These are phyloP conservation scores for Phytophthora capsici DNA, from an alignment of 352 stramenopile genomes.

Conservation along the genomic window DNA sequence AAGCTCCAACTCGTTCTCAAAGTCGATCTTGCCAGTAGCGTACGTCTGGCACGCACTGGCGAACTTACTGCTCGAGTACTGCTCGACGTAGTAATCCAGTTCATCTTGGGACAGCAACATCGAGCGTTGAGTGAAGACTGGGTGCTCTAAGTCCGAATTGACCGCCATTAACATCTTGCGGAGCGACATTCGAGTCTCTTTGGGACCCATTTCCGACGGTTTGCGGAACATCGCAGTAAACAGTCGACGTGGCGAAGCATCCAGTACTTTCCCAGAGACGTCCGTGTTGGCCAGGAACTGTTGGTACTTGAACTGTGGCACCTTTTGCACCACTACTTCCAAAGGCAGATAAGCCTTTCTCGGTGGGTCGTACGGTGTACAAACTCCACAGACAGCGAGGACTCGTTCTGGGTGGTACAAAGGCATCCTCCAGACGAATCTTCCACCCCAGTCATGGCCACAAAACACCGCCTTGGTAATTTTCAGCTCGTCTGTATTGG, in stretches of 20 bases:
- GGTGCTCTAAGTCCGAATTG: slow-evolving; percentile 31
- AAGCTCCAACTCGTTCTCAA: slow-evolving; percentile 41
- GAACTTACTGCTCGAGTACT: slow-evolving; percentile 52
- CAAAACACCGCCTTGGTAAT: slow-evolving; percentile 59
- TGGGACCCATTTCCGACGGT: slow-evolving; percentile 30
- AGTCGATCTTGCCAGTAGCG: slow-evolving; percentile 50
- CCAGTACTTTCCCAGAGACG: slow-evolving; percentile 38
- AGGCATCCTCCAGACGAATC: slow-evolving; percentile 55
- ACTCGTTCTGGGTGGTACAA: slow-evolving; percentile 67
- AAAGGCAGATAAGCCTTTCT: slow-evolving; percentile 37
- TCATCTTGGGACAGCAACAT: slow-evolving; percentile 50
- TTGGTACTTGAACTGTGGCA: slow-evolving; percentile 57
- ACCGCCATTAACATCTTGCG: slow-evolving; percentile 38
- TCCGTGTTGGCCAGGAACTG: slow-evolving; percentile 47
- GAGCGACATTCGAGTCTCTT: slow-evolving; percentile 22
- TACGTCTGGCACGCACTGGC: slow-evolving; percentile 45
- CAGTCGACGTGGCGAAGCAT: slow-evolving; percentile 38
- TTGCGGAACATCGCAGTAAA: slow-evolving; percentile 51
- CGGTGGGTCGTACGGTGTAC: slow-evolving; percentile 62
- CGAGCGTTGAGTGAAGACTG: slow-evolving; percentile 46
- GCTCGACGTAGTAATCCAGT: slow-evolving; percentile 52
- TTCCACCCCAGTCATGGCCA: slow-evolving; percentile 75
- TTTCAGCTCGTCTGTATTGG: slow-evolving; percentile 47
- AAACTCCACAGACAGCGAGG: slow-evolving; percentile 55
- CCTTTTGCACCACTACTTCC: slow-evolving; percentile 31